phyloP scores from a whole-genome alignment of 164 flowering plant genomes.

The Magnolia kwangsiensis region DNA sequence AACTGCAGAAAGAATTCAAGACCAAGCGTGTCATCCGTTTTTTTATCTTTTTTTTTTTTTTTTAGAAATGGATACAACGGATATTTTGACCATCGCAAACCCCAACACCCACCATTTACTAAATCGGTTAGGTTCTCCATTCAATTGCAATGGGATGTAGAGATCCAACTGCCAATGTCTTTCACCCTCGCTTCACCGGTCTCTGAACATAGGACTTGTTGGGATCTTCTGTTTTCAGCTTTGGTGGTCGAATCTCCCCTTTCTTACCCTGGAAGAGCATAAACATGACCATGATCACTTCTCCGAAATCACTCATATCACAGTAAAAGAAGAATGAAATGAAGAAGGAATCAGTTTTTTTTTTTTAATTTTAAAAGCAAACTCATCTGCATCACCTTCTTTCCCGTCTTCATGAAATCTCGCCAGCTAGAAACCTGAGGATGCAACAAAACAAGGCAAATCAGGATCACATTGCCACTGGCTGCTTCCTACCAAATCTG shows the following conservation, averaged over 20 bases:
- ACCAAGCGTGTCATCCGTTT: not conserved
- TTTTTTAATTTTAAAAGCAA: not conserved
- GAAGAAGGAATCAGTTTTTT: not conserved
- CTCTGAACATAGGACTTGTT: slow-evolving; percentile 98
- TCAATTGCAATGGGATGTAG: not conserved
- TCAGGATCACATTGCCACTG: not conserved
- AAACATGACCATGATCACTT: not conserved
- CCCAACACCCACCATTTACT: not conserved
- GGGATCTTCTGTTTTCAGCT: slow-evolving; percentile 98
- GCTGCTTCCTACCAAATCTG: too few species aligned
- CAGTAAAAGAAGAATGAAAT: not conserved
- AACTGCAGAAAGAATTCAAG: not conserved
- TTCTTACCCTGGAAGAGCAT: slow-evolving; percentile 67
- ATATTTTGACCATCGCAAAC: not conserved
- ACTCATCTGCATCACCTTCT: slow-evolving; percentile 51
- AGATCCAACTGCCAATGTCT: not conserved
- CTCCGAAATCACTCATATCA: not conserved
- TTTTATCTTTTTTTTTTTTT: not conserved
- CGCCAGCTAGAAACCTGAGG: slow-evolving; percentile 98
- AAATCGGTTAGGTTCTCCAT: not conserved
- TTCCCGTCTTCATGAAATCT: slow-evolving; percentile 92
- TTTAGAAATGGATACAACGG: not conserved
- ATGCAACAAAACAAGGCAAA: slow-evolving; percentile 5
- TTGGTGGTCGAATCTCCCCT: slow-evolving; percentile 94
- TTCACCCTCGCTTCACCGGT: slow-evolving; percentile 78